Conservation (phyloP, 306 rosid genomes). For the Lathyrus sativus region DNA sequence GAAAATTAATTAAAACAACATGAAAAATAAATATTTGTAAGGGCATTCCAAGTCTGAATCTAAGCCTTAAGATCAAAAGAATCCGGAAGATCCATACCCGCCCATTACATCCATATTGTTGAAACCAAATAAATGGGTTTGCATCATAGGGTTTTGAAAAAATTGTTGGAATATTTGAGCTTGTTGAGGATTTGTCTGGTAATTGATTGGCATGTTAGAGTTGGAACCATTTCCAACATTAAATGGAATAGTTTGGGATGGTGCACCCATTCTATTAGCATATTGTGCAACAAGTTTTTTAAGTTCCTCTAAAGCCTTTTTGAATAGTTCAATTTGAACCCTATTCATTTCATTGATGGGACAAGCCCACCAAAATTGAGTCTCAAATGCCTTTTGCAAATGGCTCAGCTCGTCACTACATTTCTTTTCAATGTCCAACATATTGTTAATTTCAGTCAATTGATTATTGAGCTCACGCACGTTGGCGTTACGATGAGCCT, state of each 20-base stretch:
- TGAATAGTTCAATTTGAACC: neutral
- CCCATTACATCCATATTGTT: slow-evolving; percentile 29
- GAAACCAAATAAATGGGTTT: neutral
- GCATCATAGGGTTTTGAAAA: slow-evolving; percentile 26
- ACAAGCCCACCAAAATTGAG: slow-evolving; percentile 29
- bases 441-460: neutral
- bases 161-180: neutral
- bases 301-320: neutral
- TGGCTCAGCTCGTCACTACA: neutral
- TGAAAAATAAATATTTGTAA: neutral
- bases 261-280: neutral
- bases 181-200: neutral
- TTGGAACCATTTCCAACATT: neutral
- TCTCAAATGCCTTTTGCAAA: neutral
- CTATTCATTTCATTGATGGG: neutral
- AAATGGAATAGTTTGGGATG: neutral
- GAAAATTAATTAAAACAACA: neutral
- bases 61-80: neutral
- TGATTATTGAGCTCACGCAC: slow-evolving; percentile 34
- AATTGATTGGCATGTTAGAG: neutral
- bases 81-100: neutral
- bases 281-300: neutral
- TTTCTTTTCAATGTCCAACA: slow-evolving; percentile 6
- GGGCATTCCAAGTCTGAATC: slow-evolving; percentile 1
- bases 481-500: slow-evolving; percentile 37